Evolutionary conservation across 805 yeast genomes (phyloP).

Genomic region (Ogataea populi-albae): DNA sequence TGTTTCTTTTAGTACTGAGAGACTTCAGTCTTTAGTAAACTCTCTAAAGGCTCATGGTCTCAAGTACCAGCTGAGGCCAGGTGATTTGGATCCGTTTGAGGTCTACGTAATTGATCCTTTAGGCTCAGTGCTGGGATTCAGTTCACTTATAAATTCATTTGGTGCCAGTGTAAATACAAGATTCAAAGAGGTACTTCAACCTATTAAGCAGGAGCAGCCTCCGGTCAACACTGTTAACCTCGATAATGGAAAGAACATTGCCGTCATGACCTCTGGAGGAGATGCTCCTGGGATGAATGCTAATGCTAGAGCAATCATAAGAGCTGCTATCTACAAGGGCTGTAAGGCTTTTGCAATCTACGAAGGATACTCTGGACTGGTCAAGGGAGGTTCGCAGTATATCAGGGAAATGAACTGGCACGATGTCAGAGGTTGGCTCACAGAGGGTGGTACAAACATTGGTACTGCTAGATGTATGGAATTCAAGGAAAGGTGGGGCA

Average conservation of each 20-base stretch:
- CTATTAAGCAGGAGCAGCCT: too few relatives aligned
- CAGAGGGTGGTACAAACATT: slow-evolving; percentile 72
- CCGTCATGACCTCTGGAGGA: slow-evolving; percentile 80
- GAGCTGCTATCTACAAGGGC: slow-evolving; percentile 62
- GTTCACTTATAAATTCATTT: slow-evolving; percentile 56
- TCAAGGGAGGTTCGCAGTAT: slow-evolving; percentile 54
- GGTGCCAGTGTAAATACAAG: slow-evolving; percentile 25
- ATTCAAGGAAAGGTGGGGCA: slow-evolving; percentile 64
- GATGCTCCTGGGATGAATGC: slow-evolving; percentile 84
- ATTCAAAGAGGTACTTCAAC: slow-evolving; percentile 9
- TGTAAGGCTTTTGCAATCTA: slow-evolving; percentile 66
- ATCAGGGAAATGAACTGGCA: slow-evolving; percentile 68
- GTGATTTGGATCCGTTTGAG: slow-evolving; percentile 71
- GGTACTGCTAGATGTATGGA: slow-evolving; percentile 76
- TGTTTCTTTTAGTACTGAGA: slow-evolving; percentile 44
- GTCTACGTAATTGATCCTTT: slow-evolving; percentile 79
- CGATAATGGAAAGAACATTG: slow-evolving; percentile 45
- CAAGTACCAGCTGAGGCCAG: slow-evolving; percentile 62
- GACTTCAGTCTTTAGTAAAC: slow-evolving; percentile 38
- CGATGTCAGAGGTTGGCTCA: slow-evolving; percentile 68
- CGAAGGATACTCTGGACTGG: slow-evolving; percentile 76
- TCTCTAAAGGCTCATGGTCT: slow-evolving; percentile 31
- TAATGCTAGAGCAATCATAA: slow-evolving; percentile 67
- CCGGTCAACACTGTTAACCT: background rate
- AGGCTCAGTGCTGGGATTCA: slow-evolving; percentile 79